phyloP scores from a whole-genome alignment of 805 yeast genomes.

The Millerago galiae region DNA sequence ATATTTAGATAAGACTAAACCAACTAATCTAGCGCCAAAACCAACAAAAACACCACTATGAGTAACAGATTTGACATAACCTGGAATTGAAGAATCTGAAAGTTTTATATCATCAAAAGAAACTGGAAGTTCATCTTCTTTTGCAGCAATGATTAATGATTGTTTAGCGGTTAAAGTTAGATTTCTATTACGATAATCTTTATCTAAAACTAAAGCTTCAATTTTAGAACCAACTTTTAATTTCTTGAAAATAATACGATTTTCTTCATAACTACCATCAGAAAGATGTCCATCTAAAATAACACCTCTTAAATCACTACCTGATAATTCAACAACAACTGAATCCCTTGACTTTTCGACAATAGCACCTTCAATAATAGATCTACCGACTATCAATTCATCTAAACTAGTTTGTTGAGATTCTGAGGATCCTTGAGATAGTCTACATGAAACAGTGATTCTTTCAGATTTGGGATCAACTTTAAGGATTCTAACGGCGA shows the following conservation, averaged over 20 bases:
- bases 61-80: conserved; percentile 76
- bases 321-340: conserved; percentile 51
- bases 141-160: conserved; percentile 61
- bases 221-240: conserved; percentile 54
- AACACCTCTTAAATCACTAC: conserved; percentile 55
- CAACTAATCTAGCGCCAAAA: conserved; percentile 75
- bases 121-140: conserved; percentile 46
- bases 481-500: conserved; percentile 56
- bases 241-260: conserved; percentile 58
- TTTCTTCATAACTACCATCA: conserved; percentile 70
- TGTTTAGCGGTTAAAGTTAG: conserved; percentile 59
- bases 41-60: conserved; percentile 75
- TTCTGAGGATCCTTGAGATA: conserved; percentile 43
- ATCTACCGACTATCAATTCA: conserved; percentile 51
- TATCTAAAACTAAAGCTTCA: conserved; percentile 60
- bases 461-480: conserved; percentile 48
- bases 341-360: conserved; percentile 75
- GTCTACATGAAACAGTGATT: conserved; percentile 68
- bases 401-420: conserved; percentile 42
- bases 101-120: conserved; percentile 50
- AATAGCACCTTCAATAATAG: conserved; percentile 52
- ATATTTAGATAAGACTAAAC: conserved; percentile 72
- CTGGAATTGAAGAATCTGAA: conserved; percentile 47
- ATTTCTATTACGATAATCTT: conserved; percentile 53
- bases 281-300: conserved; percentile 68